Evolutionary conservation across 306 rosid species (phyloP).

Genomic region (Delonix regia): DNA sequence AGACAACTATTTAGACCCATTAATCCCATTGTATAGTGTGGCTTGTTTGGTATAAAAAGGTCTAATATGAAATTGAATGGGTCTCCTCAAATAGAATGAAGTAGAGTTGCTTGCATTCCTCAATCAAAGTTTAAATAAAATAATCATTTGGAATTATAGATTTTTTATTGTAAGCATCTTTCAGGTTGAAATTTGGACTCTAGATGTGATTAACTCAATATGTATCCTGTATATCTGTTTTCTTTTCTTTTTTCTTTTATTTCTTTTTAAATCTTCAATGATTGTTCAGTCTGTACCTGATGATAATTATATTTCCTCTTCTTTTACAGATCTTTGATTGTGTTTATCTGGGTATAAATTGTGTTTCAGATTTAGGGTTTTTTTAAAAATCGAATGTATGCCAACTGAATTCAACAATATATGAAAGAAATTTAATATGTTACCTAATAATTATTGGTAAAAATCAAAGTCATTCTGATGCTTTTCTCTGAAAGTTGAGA

Average conservation of each 20-base stretch:
- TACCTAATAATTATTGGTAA: background rate
- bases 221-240: background rate
- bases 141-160: background rate
- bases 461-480: background rate
- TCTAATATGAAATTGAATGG: background rate
- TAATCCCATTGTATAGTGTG: background rate
- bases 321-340: background rate
- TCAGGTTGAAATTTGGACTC: background rate
- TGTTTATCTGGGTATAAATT: background rate
- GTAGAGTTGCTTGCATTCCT: background rate
- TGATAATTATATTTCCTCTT: background rate
- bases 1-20: background rate
- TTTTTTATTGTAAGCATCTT: background rate
- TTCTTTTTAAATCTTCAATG: background rate
- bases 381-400: background rate
- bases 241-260: background rate
- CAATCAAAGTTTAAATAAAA: background rate
- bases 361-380: background rate
- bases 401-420: background rate
- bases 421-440: background rate
- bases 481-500: background rate
- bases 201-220: background rate
- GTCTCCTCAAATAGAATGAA: background rate
- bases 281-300: background rate
- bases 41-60: too few species aligned